A percentile compares a stretch with the other conserved stretches of the same genome.
These are phyloP conservation scores for Apiospora phragmitis DNA, from an alignment of 2,329 filamentous ascomycete species.

Conservation along the genomic window DNA sequence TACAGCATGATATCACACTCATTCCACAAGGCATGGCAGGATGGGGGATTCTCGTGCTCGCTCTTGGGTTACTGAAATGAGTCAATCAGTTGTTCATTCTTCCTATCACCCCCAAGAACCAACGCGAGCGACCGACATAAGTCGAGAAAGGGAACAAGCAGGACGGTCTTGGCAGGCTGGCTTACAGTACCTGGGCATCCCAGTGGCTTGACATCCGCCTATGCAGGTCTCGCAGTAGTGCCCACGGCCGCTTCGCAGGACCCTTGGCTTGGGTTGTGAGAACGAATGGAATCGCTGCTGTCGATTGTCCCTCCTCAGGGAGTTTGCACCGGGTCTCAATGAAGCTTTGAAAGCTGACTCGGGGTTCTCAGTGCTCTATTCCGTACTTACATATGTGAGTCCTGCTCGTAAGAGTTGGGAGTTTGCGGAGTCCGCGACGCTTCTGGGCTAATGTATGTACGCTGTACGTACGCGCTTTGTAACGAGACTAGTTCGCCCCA, in stretches of 20 bases:
- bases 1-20: not conserved
- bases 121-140: not conserved
- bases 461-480: not conserved
- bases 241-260: not conserved
- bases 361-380: not conserved
- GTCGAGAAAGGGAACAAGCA: not conserved
- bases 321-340: not conserved
- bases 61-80: not conserved
- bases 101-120: not conserved
- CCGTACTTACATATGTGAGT: not conserved
- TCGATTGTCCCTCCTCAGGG: not conserved
- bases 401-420: not conserved
- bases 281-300: not conserved
- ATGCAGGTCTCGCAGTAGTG: conserved; percentile 7
- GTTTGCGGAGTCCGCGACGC: not conserved
- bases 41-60: not conserved
- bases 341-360: not conserved
- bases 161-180: not conserved
- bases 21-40: not conserved
- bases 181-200: not conserved
- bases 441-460: not conserved
- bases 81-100: not conserved
- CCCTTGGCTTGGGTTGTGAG: not conserved
- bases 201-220: conserved; percentile 2
- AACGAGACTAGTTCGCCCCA: conserved; percentile 3